Base-by-base conservation (phyloP, 2,329 filamentous ascomycete species). In the Aaosphaeria arxii region DNA sequence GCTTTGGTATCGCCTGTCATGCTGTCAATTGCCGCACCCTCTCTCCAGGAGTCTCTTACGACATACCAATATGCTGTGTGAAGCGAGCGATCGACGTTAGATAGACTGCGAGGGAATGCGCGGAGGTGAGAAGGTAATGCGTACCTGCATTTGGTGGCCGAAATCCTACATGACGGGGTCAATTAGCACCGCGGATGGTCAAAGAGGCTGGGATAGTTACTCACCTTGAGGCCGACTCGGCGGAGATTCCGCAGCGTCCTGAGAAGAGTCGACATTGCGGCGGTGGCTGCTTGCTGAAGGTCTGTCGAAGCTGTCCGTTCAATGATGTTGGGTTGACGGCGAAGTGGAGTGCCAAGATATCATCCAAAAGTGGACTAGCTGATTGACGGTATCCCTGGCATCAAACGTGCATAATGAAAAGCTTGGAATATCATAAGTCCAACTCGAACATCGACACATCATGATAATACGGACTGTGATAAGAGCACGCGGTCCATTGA, bases 121-220 rank as follows among this genome's bases (percentile, higher is more conserved):
- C 17, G 17, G 17, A 24, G 17, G 17, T 24, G 17, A 24, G 17
- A 24, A 24, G 54, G 54, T 51, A 48, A 47, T 66, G 79, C 87
- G 76, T 89, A 95, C 89, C 77, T 92, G 85, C 82, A 97, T 82
- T 80, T 97, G 94, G 75, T 89, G 87, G 75, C 84, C 87, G 80
- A 87, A 94, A 73, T 96, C 88, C 91, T 95, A 67, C 62, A 40
- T 53, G 46, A 46, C 36, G 35, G 42, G 46, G 49, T 57, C 56
- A 56, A 66, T 73, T 62, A 73, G 70, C 53, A 47, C 49, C 47
- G 48, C n/a, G 7, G 42, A 28, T 32, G 30, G 9, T 35, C 39
- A 46, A 29, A 31, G 30, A 43, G 56, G 50, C 51, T 63, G 44
- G 29, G 24, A 24, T 29, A 4, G 30, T 45, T 11, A 51, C 74